Percentiles rank a stretch among this genome's conserved stretches.
These are phyloP conservation scores for Volvariella surrecta DNA, from an alignment of 1,284 basidiomycete genomes.

Conservation along the genomic window DNA sequence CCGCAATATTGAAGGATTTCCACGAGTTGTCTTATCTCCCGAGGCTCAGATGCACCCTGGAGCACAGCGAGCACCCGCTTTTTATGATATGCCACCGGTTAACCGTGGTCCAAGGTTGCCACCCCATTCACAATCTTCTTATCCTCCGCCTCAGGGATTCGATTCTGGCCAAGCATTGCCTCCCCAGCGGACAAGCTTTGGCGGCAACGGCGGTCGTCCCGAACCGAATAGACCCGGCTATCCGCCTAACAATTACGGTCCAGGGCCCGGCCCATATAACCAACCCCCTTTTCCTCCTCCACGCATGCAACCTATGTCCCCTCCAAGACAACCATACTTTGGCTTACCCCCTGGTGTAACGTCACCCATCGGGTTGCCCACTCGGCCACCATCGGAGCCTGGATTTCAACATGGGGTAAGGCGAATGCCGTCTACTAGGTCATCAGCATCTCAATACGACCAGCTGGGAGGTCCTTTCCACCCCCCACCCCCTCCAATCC, in stretches of 20 bases:
- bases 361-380: conserved; percentile 18
- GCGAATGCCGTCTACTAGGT: conserved; percentile 55
- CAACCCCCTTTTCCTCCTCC: conserved; percentile 18
- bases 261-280: background rate
- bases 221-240: background rate
- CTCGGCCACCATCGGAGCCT: conserved; percentile 34
- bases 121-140: conserved; percentile 7
- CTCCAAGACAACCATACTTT: background rate
- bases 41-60: conserved; percentile 17
- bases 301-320: conserved; percentile 10
- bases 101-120: conserved; percentile 11
- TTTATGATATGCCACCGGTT: conserved; percentile 10
- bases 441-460: conserved; percentile 47
- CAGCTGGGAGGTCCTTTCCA: conserved; percentile 23
- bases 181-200: background rate
- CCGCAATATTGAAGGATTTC: conserved; percentile 7
- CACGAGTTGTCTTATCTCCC: conserved; percentile 20
- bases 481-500: conserved; percentile 44
- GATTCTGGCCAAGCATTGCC: conserved; percentile 21
- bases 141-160: conserved; percentile 7
- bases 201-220: background rate
- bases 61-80: conserved; percentile 13
- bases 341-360: conserved; percentile 14
- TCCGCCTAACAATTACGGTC: conserved; percentile 2
- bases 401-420: conserved; percentile 32